These are phyloP conservation scores for Suillus spraguei DNA, from an alignment of 768 basidiomycete species.

Conservation along the genomic window DNA sequence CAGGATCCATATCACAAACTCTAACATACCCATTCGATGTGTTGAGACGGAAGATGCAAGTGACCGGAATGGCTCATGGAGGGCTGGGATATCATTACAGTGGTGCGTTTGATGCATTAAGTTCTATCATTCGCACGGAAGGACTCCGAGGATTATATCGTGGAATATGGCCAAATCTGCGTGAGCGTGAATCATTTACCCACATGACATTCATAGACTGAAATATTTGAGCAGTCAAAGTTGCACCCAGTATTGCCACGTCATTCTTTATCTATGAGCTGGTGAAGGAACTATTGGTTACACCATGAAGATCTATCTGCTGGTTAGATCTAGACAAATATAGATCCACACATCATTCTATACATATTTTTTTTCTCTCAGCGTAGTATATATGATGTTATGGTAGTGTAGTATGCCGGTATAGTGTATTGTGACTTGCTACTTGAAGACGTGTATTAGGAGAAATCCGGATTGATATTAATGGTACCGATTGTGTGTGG, in stretches of 20 bases:
- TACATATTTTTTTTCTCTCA: not conserved
- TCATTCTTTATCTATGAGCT: conserved; percentile 86
- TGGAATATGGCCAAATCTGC: conserved; percentile 86
- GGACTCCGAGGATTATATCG: conserved; percentile 80
- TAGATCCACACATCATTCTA: not conserved
- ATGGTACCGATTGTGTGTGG: not conserved
- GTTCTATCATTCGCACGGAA: conserved; percentile 68
- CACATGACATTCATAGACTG: conserved; percentile 9
- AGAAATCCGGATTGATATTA: conserved; percentile 1
- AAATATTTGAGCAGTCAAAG: conserved; percentile 62
- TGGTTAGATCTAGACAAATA: conserved; percentile 6
- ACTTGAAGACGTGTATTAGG: not conserved
- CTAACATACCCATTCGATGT: conserved; percentile 97
- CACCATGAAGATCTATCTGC: conserved; percentile 26
- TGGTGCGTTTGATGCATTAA: conserved; percentile 80
- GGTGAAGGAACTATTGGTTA: conserved; percentile 51
- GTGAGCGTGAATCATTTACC: conserved; percentile 48
- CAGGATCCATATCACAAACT: conserved; percentile 91
- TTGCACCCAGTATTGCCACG: conserved; percentile 88
- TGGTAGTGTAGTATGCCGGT: not conserved
- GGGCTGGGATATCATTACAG: conserved; percentile 67
- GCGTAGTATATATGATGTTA: not conserved
- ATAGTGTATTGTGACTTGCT: not conserved
- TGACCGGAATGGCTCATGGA: conserved; percentile 72
- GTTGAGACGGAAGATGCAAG: conserved; percentile 93